Percentiles rank a stretch among this genome's conserved stretches.
phyloP scores from a whole-genome alignment of 768 basidiomycete species.

The Saitozyma podzolica region DNA sequence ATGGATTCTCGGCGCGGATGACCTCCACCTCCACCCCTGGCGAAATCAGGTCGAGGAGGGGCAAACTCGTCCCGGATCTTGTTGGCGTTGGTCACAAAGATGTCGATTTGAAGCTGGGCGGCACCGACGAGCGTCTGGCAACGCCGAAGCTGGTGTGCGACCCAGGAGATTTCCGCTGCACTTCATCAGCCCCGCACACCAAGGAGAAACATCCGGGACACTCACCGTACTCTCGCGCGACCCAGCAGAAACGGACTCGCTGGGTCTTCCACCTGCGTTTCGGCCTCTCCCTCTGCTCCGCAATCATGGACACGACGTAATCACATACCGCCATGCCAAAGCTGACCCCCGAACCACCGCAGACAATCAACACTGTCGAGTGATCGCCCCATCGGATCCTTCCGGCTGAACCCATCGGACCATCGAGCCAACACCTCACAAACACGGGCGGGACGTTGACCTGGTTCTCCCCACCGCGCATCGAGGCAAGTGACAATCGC shows the following conservation, averaged over 20 bases:
- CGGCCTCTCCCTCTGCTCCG: constrained; percentile 60
- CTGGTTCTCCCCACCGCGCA: constrained; percentile 8
- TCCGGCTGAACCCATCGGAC: constrained; percentile 68
- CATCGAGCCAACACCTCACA: constrained; percentile 64
- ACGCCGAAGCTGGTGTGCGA: constrained; percentile 65
- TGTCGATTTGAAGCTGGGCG: constrained; percentile 63
- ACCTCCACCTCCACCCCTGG: constrained; percentile 13
- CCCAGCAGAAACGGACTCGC: constrained; percentile 73
- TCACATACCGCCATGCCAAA: constrained; percentile 69
- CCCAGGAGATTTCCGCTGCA: constrained; percentile 74
- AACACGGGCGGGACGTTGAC: constrained; percentile 52
- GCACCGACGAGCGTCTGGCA: constrained; percentile 62
- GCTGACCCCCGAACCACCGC: constrained; percentile 74
- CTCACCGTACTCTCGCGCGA: constrained; percentile 73
- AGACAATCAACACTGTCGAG: constrained; percentile 64
- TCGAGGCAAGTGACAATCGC: constrained; percentile 19
- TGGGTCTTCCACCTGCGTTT: constrained; percentile 55
- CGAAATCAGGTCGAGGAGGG: constrained; percentile 48
- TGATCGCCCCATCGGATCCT: constrained; percentile 64
- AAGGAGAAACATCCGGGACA: constrained; percentile 6
- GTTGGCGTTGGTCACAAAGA: constrained; percentile 65
- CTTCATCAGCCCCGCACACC: background rate
- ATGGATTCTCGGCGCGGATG: constrained; percentile 28
- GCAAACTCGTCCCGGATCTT: constrained; percentile 22
- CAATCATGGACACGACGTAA: constrained; percentile 63